Evolutionary conservation across 208 protist species (phyloP), one percentile per base, ranked within the genome.

Genomic region (Acanthamoeba sp.): DNA sequence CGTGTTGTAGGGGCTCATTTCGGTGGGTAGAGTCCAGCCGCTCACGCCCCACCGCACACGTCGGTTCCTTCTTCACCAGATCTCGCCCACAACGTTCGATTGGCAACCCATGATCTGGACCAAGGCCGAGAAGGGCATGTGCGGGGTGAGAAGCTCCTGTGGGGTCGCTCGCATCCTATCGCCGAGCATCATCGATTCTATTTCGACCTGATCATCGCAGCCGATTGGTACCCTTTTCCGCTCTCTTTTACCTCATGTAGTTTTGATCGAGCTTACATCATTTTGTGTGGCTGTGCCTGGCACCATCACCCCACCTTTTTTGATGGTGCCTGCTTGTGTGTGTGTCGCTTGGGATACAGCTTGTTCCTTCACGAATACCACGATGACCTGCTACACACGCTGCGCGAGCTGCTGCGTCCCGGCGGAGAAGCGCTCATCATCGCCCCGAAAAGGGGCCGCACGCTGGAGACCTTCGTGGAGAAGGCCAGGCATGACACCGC

Each of bases 341-440:
- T 0, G 10, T 7, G 27, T 0, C 0, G 29, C n/a, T n/a, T n/a
- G n/a, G n/a, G 45, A 24, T 6, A 50, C 32, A 20, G 78, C 78
- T 24, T 87, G 48, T 87, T 87, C 45, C 32, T 87, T 5, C 45
- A 87, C 48, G 78, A 87, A 14, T 87, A 87, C 34, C 78, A 87
- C 34, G 78, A 87, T 1, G 78, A 87, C 9, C 78, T 87, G 29
- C 78, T 87, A 4, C 78, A 87, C 48, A 40, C 29, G 22, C 48
- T 87, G n/a, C 16, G 29, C 1, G 29, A 87, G 78, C 29, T 87
- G 29, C 78, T 87, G 27, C 78, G 78, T 9, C 78, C 78, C 1
- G 78, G 48, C 27, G 78, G 78, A 24, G 7, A 87, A 29, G 78
- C 48, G 1, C 27, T 87, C 0, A 87, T 87, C 48, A 32, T 87